Evolutionary conservation across 441 rosid species (phyloP).

Genomic region (Erodium trifolium): DNA sequence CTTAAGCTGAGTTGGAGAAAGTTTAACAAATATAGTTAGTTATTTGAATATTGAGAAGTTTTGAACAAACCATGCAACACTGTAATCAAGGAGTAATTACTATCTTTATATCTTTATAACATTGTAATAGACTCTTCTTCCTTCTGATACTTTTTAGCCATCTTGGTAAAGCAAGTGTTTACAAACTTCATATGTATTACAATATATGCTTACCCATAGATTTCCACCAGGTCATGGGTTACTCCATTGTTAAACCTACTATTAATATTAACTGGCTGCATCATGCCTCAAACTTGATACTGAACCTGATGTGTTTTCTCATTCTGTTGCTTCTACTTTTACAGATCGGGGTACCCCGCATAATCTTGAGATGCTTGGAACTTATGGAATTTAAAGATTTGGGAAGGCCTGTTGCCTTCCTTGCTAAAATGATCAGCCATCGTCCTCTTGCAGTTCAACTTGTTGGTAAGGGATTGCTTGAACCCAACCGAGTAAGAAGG

Average conservation of each 20-base stretch:
- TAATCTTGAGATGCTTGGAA: slow-evolving; percentile 66
- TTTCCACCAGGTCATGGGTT: slow-evolving; percentile 6
- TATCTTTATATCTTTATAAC: background rate
- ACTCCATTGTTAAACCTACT: background rate
- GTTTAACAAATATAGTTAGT: slow-evolving; percentile 11
- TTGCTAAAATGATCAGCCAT: slow-evolving; percentile 81
- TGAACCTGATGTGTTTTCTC: slow-evolving; percentile 11
- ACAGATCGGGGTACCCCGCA: slow-evolving; percentile 73
- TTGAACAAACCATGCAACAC: background rate
- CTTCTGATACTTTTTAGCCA: background rate
- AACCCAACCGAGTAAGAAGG: slow-evolving; percentile 64
- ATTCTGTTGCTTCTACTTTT: slow-evolving; percentile 23
- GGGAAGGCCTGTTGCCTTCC: slow-evolving; percentile 79
- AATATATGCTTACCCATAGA: background rate
- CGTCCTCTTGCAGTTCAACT: slow-evolving; percentile 78
- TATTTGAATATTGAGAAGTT: slow-evolving; percentile 3
- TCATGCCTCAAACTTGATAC: slow-evolving; percentile 1
- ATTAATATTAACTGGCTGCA: background rate
- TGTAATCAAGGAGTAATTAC: slow-evolving; percentile 2
- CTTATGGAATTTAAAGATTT: slow-evolving; percentile 71
- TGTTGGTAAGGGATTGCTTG: slow-evolving; percentile 74
- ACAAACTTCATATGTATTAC: background rate
- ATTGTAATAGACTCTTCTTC: background rate
- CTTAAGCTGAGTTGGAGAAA: background rate
- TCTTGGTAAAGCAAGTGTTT: background rate